phyloP scores from a whole-genome alignment of 306 rosid genomes.

The Acacia melanoxylon region DNA sequence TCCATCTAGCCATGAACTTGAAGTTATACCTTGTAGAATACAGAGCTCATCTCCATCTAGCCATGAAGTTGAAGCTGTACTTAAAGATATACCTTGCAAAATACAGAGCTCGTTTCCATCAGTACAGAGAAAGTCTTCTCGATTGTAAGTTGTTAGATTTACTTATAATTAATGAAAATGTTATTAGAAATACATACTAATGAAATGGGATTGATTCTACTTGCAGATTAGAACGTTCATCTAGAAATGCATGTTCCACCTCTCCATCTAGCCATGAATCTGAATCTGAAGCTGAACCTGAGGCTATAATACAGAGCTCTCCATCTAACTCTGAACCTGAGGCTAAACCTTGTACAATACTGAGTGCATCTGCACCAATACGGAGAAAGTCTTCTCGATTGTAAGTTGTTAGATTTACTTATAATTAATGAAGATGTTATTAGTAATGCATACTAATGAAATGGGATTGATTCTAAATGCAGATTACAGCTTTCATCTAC shows the following conservation, averaged over 20 bases:
- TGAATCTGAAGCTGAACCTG: background rate
- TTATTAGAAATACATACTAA: background rate
- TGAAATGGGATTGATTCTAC: background rate
- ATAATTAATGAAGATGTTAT: background rate
- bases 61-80: background rate
- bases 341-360: background rate
- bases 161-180: background rate
- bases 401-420: background rate
- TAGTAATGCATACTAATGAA: background rate
- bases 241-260: background rate
- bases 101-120: background rate
- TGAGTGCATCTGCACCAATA: background rate
- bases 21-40: no score
- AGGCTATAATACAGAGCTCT: no score
- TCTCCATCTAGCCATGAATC: background rate
- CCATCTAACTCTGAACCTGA: background rate
- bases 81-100: background rate
- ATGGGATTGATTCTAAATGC: background rate
- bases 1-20: background rate
- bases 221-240: background rate
- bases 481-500: background rate
- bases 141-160: background rate
- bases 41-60: background rate
- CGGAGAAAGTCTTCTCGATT: background rate
- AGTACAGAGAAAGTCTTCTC: background rate